Base-by-base conservation (phyloP, 495 filamentous ascomycete species). In the Haplographium delicatum region DNA sequence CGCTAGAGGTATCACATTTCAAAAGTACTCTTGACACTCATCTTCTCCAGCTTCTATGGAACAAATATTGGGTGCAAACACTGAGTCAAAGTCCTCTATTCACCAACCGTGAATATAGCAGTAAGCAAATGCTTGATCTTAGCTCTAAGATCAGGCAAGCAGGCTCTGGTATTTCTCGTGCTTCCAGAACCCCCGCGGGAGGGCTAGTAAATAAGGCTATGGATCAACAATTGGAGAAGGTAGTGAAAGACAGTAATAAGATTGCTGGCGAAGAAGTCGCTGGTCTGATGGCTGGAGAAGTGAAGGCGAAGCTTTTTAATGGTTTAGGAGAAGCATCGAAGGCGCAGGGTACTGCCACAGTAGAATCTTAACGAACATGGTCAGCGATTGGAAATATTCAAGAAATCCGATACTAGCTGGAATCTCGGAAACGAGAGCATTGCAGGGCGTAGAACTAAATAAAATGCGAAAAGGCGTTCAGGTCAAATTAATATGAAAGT, bases 61-160 rank as follows among this genome's bases (percentile, higher is more conserved):
- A 95, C 67, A 99, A 99, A 65, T 99, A 99, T 71, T 99, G 94
- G 94, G 91, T 97, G 20, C 83, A 89, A 50, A 99, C 94, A 20
- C 79, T 99, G n/a, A 91, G 88, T n/a, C 88, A 95, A 63, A 91
- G 80, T 57, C 91, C 94, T 37, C 76, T 97, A 8, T 84, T 95
- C 55, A 87, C 89, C 35, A 96, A 96, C 58, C 85, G 91, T 54
- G 93, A 96, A 53, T 99, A 89, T 63, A 82, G 82, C 44, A 94
- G 83, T 58, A 91, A 89, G 65, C 91, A 96, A 67, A 95, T 99
- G 69, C 67, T 80, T 40, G 94, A 99, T 68, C 72, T 97, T 42
- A 84, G 82, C 31, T 75, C 79, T 44, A 96, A 95, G 67, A 80
- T 94, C 56, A 68, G 73, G 47, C 80, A 88, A 42, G 80, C 81